Evolutionary conservation across 495 filamentous ascomycete species (phyloP).

Genomic region (Neurospora cerealis): DNA sequence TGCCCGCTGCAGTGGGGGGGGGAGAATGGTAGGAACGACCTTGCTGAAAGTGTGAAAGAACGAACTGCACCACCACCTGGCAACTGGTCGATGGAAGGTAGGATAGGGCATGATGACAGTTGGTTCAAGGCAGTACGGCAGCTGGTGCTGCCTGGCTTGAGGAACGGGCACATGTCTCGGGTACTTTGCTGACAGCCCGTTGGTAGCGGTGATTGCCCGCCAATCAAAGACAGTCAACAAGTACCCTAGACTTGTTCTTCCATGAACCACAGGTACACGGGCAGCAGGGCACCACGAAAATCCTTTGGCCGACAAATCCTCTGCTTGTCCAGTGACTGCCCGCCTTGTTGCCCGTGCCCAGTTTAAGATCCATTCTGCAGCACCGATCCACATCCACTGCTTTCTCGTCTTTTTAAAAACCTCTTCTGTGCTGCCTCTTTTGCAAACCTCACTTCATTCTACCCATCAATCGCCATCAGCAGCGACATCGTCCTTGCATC

Average conservation of each 20-base stretch:
- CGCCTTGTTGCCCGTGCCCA: background rate
- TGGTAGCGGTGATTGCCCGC: background rate
- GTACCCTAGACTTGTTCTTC: background rate
- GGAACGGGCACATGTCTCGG: background rate
- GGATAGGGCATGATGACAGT: background rate
- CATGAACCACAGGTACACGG: background rate
- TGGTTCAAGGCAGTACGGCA: background rate
- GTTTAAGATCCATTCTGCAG: background rate
- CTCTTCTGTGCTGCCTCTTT: background rate
- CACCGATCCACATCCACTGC: background rate
- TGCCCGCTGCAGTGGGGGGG: background rate
- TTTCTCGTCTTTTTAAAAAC: background rate
- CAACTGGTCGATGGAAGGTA: background rate
- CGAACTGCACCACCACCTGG: background rate
- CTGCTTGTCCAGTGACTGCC: background rate
- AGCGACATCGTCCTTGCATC: background rate
- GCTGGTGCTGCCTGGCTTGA: background rate
- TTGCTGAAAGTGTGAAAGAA: background rate
- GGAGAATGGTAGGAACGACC: background rate
- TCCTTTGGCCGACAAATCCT: background rate
- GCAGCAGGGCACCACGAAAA: background rate
- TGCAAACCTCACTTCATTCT: background rate
- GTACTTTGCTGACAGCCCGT: background rate
- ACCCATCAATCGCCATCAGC: background rate
- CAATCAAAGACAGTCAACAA: background rate